Conservation (phyloP, 2,329 filamentous ascomycete genomes). For the Stachybotrys elegans region DNA sequence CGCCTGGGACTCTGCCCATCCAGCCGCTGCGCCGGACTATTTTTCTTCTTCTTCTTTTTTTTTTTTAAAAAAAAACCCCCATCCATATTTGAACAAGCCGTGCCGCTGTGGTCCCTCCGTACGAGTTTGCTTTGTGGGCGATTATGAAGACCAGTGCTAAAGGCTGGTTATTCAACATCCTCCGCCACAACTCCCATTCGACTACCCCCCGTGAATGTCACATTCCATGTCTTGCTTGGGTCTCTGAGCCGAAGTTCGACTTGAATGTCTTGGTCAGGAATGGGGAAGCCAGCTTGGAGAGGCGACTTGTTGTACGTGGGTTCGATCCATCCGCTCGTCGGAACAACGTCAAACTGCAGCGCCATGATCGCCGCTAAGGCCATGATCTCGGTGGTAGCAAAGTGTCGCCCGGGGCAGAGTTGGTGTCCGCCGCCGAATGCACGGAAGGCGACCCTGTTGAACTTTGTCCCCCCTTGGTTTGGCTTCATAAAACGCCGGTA, state of each 20-base stretch:
- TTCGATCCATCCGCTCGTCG: background rate
- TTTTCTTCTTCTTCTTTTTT: no score
- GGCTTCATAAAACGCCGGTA: background rate
- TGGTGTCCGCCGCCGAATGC: slow-evolving; percentile 8
- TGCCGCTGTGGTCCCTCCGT: no score
- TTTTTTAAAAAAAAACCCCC: no score
- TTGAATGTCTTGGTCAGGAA: background rate
- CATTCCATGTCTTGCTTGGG: background rate
- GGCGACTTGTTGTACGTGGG: background rate
- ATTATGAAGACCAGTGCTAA: no score
- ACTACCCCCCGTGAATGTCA: background rate
- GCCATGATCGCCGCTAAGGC: slow-evolving; percentile 9
- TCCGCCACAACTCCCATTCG: background rate
- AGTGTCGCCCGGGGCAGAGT: slow-evolving; percentile 12
- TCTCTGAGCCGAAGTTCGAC: background rate
- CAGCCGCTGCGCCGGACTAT: no score
- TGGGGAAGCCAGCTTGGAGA: background rate
- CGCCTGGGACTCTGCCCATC: no score
- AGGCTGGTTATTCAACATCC: no score
- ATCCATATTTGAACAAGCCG: no score
- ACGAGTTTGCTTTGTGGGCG: no score
- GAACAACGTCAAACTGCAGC: slow-evolving; percentile 7
- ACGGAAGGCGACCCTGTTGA: background rate
- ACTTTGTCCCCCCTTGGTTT: background rate
- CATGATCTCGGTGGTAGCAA: slow-evolving; percentile 11